Percentiles rank a stretch among this genome's conserved stretches.
These are phyloP conservation scores for Trametes gibbosa DNA, from an alignment of 768 basidiomycete species.

Conservation along the genomic window DNA sequence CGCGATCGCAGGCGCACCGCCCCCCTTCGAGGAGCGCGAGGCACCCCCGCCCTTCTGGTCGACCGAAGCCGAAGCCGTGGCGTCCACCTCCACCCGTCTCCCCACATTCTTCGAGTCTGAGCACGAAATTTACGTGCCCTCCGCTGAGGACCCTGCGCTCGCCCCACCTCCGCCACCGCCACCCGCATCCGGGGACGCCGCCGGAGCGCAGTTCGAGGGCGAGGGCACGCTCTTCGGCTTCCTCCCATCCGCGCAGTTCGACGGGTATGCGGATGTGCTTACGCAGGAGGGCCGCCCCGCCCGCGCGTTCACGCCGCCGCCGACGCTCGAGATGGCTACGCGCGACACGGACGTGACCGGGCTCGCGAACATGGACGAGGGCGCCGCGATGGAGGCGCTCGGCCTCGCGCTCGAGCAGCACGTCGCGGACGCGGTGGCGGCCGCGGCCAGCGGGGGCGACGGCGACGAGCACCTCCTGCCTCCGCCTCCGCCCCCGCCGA, in stretches of 20 bases:
- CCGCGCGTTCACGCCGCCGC: conserved; percentile 67
- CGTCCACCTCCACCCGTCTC: conserved; percentile 33
- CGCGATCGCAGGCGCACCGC: conserved; percentile 63
- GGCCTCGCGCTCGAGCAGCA: conserved; percentile 55
- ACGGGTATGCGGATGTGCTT: conserved; percentile 72
- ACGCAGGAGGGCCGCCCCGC: conserved; percentile 10
- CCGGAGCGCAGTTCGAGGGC: conserved; percentile 49
- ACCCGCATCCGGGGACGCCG: conserved; percentile 7
- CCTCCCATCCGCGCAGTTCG: conserved; percentile 66
- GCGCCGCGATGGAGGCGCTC: conserved; percentile 56
- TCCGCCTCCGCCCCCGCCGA: conserved; percentile 76
- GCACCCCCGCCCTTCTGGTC: conserved; percentile 68
- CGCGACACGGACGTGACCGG: conserved; percentile 68
- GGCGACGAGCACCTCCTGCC: conserved; percentile 36
- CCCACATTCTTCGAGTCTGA: conserved; percentile 77
- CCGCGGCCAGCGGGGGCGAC: background rate
- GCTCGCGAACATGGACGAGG: conserved; percentile 49
- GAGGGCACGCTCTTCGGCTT: conserved; percentile 84
- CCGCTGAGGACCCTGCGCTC: conserved; percentile 36
- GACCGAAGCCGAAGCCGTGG: conserved; percentile 27
- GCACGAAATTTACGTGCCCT: conserved; percentile 67
- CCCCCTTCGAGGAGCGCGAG: conserved; percentile 83
- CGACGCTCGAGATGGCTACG: conserved; percentile 72
- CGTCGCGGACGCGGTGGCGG: conserved; percentile 21
- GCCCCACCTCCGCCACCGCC: conserved; percentile 29